Conservation (phyloP, 2,329 filamentous ascomycete genomes). For the Trichoderma cornu-damae region DNA sequence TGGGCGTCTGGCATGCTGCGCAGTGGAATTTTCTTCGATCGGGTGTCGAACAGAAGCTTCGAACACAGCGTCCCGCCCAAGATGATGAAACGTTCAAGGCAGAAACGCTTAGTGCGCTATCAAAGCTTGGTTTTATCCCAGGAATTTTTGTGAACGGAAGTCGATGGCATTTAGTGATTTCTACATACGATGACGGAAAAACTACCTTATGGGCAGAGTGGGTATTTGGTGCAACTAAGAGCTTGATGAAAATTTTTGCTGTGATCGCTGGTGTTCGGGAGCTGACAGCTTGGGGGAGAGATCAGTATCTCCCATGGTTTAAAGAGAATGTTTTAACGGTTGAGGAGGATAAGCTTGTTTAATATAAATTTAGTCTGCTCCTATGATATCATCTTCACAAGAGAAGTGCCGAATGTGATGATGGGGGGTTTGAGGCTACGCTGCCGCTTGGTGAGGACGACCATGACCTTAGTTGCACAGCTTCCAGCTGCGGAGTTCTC, state of each 20-base stretch:
- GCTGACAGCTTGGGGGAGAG: not conserved
- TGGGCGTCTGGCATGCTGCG: not conserved
- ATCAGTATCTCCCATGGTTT: not conserved
- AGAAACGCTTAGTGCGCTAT: not conserved
- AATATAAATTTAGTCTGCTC: too few species aligned
- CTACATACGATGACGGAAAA: not conserved
- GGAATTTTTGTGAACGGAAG: not conserved
- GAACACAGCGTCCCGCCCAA: not conserved
- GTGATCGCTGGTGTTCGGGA: not conserved
- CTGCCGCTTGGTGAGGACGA: not conserved
- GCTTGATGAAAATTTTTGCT: constrained; percentile 14
- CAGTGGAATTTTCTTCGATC: not conserved
- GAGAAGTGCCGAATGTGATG: too few species aligned
- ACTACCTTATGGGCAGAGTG: not conserved
- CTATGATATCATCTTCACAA: too few species aligned
- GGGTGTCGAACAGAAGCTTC: not conserved
- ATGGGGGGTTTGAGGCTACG: too few species aligned
- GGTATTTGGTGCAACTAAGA: not conserved
- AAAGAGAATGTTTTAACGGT: not conserved
- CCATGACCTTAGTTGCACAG: not conserved
- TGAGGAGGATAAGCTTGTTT: too few species aligned
- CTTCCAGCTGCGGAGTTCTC: not conserved
- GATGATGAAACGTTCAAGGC: not conserved
- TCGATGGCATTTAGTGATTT: not conserved
- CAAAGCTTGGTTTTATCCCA: not conserved